Evolutionary conservation across 192 early-diverging fungal genomes (phyloP).

Genomic region (Umbelopsis isabellina): DNA sequence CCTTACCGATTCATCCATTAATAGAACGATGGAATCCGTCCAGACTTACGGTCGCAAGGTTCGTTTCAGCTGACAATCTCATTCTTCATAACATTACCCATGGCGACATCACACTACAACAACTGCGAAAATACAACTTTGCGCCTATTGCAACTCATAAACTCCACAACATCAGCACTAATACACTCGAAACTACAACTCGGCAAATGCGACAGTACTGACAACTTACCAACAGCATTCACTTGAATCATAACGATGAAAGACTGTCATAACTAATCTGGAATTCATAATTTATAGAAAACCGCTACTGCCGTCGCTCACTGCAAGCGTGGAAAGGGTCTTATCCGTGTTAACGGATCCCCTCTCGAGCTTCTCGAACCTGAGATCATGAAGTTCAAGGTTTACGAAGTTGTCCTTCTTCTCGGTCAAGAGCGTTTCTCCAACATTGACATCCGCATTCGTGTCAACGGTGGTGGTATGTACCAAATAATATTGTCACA

Average conservation of each 20-base stretch:
- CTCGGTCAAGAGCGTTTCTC: constrained; percentile 97
- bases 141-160: too few species aligned
- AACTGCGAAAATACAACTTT: too few species aligned
- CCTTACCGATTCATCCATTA: too few species aligned
- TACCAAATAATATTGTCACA: background rate
- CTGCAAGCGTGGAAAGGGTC: constrained; percentile 97
- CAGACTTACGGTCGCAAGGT: constrained; percentile 81
- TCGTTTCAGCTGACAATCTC: background rate
- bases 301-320: constrained; percentile 99
- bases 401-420: constrained; percentile 97
- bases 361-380: constrained; percentile 96
- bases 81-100: background rate
- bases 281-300: constrained; percentile 61
- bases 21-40: constrained; percentile 56
- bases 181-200: too few species aligned
- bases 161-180: too few species aligned
- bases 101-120: too few species aligned
- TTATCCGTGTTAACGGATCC: constrained; percentile 97
- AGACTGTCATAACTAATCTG: background rate
- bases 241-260: background rate
- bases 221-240: too few species aligned
- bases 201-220: too few species aligned
- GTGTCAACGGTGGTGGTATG: constrained; percentile 91
- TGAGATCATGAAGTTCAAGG: constrained; percentile 96
- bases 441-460: constrained; percentile 95